These are phyloP conservation scores for Cardamine resedifolia DNA, from an alignment of 345 rosid genomes.

Conservation along the genomic window DNA sequence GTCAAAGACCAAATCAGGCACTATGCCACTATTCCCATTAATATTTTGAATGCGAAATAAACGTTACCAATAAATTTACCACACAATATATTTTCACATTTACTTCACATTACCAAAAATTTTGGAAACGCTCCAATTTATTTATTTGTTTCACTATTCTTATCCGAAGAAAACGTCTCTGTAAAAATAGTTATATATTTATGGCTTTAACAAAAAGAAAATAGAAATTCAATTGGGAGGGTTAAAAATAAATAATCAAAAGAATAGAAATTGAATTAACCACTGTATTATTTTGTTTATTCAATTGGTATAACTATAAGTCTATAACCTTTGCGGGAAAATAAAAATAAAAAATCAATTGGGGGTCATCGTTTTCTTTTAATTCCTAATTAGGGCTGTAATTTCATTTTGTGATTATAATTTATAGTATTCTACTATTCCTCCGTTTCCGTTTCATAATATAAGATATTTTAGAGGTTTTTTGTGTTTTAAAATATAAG, in stretches of 20 bases:
- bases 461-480: too few species aligned
- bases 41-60: not conserved
- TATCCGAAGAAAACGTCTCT: not conserved
- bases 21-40: not conserved
- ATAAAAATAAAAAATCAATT: not conserved
- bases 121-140: not conserved
- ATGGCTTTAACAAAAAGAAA: not conserved
- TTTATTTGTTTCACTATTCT: not conserved
- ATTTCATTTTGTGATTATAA: too few species aligned
- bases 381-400: not conserved
- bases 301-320: not conserved
- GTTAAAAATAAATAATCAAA: not conserved
- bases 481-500: too few species aligned
- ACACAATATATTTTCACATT: not conserved
- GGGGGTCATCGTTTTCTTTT: not conserved
- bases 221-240: not conserved
- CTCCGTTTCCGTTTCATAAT: too few species aligned
- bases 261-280: not conserved
- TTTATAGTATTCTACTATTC: too few species aligned
- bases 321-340: not conserved
- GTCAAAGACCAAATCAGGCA: slow-evolving; percentile 14
- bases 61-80: not conserved
- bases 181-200: not conserved
- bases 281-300: not conserved
- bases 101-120: not conserved